phyloP scores from a whole-genome alignment of 257 asterid species.

The Plantago elongata region DNA sequence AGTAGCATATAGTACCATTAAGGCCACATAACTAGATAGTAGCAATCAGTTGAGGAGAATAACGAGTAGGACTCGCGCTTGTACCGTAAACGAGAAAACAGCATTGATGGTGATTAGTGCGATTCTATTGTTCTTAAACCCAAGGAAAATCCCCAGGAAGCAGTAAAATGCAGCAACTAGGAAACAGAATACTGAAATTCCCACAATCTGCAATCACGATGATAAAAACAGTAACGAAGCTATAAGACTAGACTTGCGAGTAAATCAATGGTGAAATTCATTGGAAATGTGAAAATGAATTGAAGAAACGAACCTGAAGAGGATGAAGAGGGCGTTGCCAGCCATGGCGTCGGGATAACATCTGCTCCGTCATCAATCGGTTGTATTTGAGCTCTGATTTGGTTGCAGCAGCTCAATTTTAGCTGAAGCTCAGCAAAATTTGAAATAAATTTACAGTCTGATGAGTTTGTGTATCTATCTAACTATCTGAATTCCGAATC shows the following conservation, averaged over 20 bases:
- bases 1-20: not conserved
- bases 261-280: not conserved
- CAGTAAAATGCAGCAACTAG: conserved; percentile 67
- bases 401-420: not conserved
- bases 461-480: not conserved
- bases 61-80: not conserved
- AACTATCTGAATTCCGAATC: too few species aligned
- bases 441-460: not conserved
- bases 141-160: conserved; percentile 79
- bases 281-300: not conserved
- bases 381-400: not conserved
- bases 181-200: conserved; percentile 61
- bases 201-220: conserved; percentile 61
- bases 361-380: not conserved
- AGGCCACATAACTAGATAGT: not conserved
- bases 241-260: too few species aligned
- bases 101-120: conserved; percentile 61
- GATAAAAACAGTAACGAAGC: not conserved
- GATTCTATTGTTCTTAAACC: conserved; percentile 28
- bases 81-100: conserved; percentile 65
- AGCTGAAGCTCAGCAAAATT: too few species aligned
- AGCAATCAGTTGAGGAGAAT: too few species aligned
- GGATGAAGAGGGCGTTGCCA: conserved; percentile 98
- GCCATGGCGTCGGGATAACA: conserved; percentile 74
- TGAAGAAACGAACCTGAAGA: conserved; percentile 47